Percentiles rank a stretch among this genome's conserved stretches.
These are phyloP conservation scores for Alternaria sp. DNA, from an alignment of 2,329 filamentous ascomycete species.

Conservation along the genomic window DNA sequence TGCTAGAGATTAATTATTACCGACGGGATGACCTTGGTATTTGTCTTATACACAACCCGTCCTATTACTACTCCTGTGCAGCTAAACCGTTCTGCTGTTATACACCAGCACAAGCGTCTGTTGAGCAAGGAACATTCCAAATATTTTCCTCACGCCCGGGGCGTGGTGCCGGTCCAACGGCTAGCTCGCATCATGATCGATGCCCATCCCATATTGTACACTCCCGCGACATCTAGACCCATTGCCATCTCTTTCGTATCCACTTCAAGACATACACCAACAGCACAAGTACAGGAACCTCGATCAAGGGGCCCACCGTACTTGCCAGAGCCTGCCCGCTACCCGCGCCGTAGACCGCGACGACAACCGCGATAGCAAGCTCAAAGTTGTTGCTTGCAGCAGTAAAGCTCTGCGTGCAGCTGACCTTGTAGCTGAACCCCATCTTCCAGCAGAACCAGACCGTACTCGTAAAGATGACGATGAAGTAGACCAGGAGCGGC, in stretches of 20 bases:
- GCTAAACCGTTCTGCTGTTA: neutral
- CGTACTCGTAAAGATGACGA: constrained; percentile 74
- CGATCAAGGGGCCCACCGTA: constrained; percentile 84
- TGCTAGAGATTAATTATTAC: neutral
- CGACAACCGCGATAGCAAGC: constrained; percentile 84
- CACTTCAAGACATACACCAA: constrained; percentile 77
- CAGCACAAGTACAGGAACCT: constrained; percentile 80
- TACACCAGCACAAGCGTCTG: constrained; percentile 1
- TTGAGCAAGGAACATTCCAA: neutral
- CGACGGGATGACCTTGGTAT: neutral
- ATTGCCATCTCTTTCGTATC: constrained; percentile 61
- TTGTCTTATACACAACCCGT: neutral
- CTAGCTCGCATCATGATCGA: neutral
- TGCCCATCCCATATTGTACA: neutral
- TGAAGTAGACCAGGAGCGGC: constrained; percentile 82
- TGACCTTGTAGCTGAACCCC: constrained; percentile 76
- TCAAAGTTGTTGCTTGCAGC: constrained; percentile 95
- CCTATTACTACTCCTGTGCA: neutral
- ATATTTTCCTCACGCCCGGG: neutral
- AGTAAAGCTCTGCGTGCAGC: constrained; percentile 82
- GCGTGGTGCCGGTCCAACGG: neutral
- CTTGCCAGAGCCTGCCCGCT: constrained; percentile 82
- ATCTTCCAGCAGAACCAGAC: constrained; percentile 66
- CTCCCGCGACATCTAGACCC: constrained; percentile 43
- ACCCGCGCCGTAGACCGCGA: constrained; percentile 77